A percentile compares a stretch with the other conserved stretches of the same genome.
Conservation (phyloP, 2,329 filamentous ascomycete species). For the Corinectria fuckeliana region DNA sequence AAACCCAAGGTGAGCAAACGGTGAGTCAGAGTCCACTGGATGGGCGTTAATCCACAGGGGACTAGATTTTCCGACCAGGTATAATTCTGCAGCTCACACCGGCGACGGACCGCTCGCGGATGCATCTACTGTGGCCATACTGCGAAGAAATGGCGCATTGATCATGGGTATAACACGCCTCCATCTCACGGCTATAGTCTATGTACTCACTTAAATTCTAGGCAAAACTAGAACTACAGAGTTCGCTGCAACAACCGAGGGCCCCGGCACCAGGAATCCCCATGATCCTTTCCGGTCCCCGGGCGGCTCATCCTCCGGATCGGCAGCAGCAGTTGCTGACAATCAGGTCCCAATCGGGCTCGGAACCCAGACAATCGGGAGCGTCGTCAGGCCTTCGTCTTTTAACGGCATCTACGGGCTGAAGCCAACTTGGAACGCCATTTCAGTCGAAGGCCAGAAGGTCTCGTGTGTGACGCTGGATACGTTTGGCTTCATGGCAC, state of each 20-base stretch:
- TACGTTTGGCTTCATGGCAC: constrained; percentile 66
- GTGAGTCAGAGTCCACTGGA: not conserved
- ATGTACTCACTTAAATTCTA: constrained; percentile 48
- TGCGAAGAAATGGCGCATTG: constrained; percentile 56
- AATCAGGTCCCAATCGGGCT: constrained; percentile 65
- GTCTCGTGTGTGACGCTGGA: constrained; percentile 65
- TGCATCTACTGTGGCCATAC: constrained; percentile 53
- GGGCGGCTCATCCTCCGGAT: constrained; percentile 71
- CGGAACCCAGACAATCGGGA: constrained; percentile 71
- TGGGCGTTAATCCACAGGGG: not conserved
- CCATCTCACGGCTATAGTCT: not conserved
- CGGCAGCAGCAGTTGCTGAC: constrained; percentile 70
- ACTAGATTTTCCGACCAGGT: constrained; percentile 60
- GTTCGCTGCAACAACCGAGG: constrained; percentile 61
- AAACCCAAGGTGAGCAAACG: constrained; percentile 53
- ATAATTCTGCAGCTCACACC: constrained; percentile 60
- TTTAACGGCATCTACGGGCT: constrained; percentile 70
- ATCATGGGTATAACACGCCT: not conserved
- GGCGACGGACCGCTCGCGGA: constrained; percentile 51
- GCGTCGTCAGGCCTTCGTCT: constrained; percentile 66
- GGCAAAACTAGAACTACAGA: constrained; percentile 60
- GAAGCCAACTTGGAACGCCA: constrained; percentile 70
- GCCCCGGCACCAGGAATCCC: constrained; percentile 62
- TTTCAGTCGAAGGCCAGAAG: constrained; percentile 67
- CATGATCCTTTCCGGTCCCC: constrained; percentile 69